A percentile compares a stretch with the other conserved stretches of the same genome.
phyloP scores from a whole-genome alignment of 1,284 basidiomycete species.

The Ceratobasidium papillatum region DNA sequence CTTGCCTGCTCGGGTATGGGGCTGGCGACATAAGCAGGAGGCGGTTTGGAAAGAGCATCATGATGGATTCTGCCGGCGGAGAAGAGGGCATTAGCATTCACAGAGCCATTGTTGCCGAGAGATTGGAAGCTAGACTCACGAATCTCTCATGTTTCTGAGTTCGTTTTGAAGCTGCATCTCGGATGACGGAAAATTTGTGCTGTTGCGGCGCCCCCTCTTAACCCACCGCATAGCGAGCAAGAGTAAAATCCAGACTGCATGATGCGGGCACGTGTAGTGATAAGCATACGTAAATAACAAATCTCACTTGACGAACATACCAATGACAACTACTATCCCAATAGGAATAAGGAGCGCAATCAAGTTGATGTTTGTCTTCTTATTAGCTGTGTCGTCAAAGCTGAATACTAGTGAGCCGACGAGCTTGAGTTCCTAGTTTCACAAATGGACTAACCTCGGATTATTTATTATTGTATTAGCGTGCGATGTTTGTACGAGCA shows the following conservation, averaged over 20 bases:
- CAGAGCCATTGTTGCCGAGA: background rate
- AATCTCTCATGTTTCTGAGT: background rate
- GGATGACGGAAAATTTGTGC: background rate
- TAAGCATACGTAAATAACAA: background rate
- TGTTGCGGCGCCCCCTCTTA: background rate
- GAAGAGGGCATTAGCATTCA: background rate
- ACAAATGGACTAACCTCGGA: background rate
- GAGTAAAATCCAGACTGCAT: background rate
- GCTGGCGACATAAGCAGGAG: background rate
- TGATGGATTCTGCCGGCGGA: background rate
- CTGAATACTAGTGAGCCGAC: background rate
- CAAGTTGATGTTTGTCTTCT: background rate
- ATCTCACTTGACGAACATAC: background rate
- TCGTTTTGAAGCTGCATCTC: background rate
- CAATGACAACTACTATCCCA: background rate
- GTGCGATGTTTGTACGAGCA: background rate
- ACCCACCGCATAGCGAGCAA: background rate
- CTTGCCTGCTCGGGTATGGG: background rate
- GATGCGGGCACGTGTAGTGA: too few relatives aligned
- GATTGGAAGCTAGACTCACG: background rate
- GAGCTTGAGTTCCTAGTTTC: background rate
- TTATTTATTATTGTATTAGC: background rate
- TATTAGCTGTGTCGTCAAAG: background rate
- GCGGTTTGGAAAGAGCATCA: background rate
- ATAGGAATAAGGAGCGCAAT: background rate